phyloP scores from a whole-genome alignment of 2,329 filamentous ascomycete species.

The Diplodia scrobiculata region DNA sequence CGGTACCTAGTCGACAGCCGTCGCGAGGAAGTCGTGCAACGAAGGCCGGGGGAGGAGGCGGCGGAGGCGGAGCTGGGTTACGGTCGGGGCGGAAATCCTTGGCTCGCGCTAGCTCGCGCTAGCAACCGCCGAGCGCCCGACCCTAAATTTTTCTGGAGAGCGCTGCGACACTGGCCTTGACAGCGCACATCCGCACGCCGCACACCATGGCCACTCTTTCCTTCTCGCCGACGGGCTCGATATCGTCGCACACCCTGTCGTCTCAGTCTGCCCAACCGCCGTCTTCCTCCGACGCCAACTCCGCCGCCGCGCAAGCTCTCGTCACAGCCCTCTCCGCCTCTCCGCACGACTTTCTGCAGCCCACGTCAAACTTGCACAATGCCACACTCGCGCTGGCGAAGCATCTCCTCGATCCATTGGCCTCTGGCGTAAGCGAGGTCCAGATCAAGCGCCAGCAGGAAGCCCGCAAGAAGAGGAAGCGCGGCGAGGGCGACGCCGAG shows the following conservation, averaged over 20 bases:
- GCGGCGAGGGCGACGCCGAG: constrained; percentile 55
- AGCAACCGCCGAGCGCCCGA: constrained; percentile 1
- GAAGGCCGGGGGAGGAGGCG: neutral
- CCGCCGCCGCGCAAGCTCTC: constrained; percentile 47
- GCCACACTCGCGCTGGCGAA: constrained; percentile 77
- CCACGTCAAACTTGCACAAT: constrained; percentile 65
- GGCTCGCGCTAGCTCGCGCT: neutral
- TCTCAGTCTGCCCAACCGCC: constrained; percentile 42
- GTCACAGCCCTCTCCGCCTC: constrained; percentile 62
- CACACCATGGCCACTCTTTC: constrained; percentile 29
- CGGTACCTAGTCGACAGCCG: too few relatives aligned
- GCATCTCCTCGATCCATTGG: constrained; percentile 75
- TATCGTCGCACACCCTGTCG: constrained; percentile 47
- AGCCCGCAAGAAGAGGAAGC: constrained; percentile 74
- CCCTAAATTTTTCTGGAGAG: constrained; percentile 28
- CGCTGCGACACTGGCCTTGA: neutral
- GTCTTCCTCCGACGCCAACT: constrained; percentile 39
- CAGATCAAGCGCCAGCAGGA: constrained; percentile 70
- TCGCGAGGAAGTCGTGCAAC: neutral
- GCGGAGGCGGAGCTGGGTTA: neutral
- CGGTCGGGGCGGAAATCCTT: constrained; percentile 5
- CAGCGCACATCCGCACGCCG: neutral
- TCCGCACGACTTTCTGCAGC: constrained; percentile 76
- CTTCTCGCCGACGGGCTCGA: constrained; percentile 44
- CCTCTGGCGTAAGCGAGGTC: constrained; percentile 69